Conservation (phyloP, 805 yeast genomes). For the Isabelozyma gotoi region DNA sequence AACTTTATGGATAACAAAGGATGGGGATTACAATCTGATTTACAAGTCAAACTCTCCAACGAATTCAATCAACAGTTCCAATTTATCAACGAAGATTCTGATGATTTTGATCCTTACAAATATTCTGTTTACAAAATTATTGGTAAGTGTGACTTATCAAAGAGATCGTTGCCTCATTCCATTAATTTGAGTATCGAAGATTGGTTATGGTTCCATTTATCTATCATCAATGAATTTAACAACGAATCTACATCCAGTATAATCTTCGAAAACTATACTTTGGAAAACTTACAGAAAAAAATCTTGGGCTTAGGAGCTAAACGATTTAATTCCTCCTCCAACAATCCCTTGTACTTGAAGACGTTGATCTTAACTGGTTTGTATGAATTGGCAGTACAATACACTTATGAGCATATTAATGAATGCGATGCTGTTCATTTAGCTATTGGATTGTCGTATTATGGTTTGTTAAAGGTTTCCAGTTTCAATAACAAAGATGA, state of each 20-base stretch:
- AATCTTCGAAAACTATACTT: conserved; percentile 67
- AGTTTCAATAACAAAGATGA: conserved; percentile 30
- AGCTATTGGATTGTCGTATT: conserved; percentile 75
- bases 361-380: conserved; percentile 73
- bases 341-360: conserved; percentile 72
- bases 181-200: conserved; percentile 83
- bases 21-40: conserved; percentile 59
- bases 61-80: conserved; percentile 87
- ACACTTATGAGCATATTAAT: conserved; percentile 54
- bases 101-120: conserved; percentile 77
- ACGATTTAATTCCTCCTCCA: conserved; percentile 63
- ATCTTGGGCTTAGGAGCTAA: conserved; percentile 71
- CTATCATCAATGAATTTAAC: conserved; percentile 66
- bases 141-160: conserved; percentile 81
- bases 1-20: conserved; percentile 58
- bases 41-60: conserved; percentile 65
- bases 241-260: conserved; percentile 50
- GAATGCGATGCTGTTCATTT: conserved; percentile 89
- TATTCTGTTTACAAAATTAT: conserved; percentile 87
- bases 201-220: conserved; percentile 94
- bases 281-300: conserved; percentile 71
- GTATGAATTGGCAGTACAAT: conserved; percentile 76
- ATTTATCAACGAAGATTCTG: conserved; percentile 50
- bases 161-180: conserved; percentile 63
- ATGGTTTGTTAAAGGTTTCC: conserved; percentile 62